Conservation (phyloP, 768 basidiomycete species). For the Roridomyces roridus region DNA sequence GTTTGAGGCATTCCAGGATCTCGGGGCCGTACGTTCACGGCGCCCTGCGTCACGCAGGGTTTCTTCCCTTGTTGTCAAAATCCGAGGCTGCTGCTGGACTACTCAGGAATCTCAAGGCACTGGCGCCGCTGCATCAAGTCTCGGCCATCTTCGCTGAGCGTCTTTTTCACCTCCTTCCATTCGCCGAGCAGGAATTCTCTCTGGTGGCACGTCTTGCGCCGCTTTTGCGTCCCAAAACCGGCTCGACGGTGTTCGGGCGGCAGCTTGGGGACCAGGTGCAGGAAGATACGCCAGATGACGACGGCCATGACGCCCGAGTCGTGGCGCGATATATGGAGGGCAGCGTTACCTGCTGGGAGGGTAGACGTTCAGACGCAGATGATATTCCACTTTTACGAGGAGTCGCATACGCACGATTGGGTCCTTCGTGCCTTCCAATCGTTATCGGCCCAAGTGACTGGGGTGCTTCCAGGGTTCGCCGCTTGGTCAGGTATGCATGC, state of each 20-base stretch:
- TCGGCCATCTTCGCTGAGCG: slow-evolving; percentile 7
- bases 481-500: too few relatives aligned
- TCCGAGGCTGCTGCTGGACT: too few relatives aligned
- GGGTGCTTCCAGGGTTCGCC: too few relatives aligned
- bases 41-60: too few relatives aligned
- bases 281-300: not conserved
- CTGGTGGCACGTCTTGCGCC: not conserved
- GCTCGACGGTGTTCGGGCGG: not conserved
- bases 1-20: too few relatives aligned
- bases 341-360: not conserved
- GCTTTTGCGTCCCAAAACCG: not conserved
- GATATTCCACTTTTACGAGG: not conserved
- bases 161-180: not conserved
- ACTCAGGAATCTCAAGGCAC: not conserved
- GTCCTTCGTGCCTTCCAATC: too few relatives aligned
- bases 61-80: too few relatives aligned
- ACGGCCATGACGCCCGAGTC: not conserved
- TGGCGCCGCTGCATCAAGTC: not conserved
- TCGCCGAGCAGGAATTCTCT: not conserved
- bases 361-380: not conserved
- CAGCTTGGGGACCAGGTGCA: not conserved
- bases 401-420: too few relatives aligned
- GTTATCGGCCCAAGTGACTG: too few relatives aligned
- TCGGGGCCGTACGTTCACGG: too few relatives aligned
- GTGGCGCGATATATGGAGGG: not conserved